Evolutionary conservation across 2,329 filamentous ascomycete species (phyloP).

Genomic region (Fusarium buxicola): DNA sequence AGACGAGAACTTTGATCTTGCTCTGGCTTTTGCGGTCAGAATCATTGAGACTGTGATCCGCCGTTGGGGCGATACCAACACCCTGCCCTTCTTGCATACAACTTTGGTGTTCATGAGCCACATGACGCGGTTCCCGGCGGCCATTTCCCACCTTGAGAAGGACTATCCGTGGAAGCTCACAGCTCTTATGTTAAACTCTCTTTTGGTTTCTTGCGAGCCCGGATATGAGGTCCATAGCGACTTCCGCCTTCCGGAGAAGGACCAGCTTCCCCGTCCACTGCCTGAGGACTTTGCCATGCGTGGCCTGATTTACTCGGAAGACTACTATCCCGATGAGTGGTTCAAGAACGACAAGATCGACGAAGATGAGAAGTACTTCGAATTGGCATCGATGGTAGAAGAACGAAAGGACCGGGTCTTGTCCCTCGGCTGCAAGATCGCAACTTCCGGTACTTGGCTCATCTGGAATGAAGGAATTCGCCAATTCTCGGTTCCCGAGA

Average conservation of each 20-base stretch:
- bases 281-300: slow-evolving; percentile 77
- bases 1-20: slow-evolving; percentile 49
- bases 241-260: slow-evolving; percentile 61
- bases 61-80: slow-evolving; percentile 67
- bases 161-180: slow-evolving; percentile 64
- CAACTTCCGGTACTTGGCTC: slow-evolving; percentile 57
- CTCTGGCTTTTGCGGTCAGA: slow-evolving; percentile 55
- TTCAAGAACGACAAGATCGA: slow-evolving; percentile 69
- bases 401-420: slow-evolving; percentile 70
- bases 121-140: slow-evolving; percentile 55
- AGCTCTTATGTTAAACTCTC: slow-evolving; percentile 54
- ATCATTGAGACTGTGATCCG: slow-evolving; percentile 61
- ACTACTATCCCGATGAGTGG: slow-evolving; percentile 69
- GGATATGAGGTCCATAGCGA: slow-evolving; percentile 54
- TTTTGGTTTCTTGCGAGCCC: slow-evolving; percentile 44
- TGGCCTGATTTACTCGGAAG: slow-evolving; percentile 70
- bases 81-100: slow-evolving; percentile 72
- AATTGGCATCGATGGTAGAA: slow-evolving; percentile 67
- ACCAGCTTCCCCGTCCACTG: slow-evolving; percentile 63
- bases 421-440: slow-evolving; percentile 65
- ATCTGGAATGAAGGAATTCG: slow-evolving; percentile 54
- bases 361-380: slow-evolving; percentile 75
- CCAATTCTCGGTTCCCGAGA: slow-evolving; percentile 54
- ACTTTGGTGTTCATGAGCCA: slow-evolving; percentile 69
- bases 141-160: slow-evolving; percentile 57